Base-by-base conservation (phyloP, 345 rosid genomes). In the Gossypium australe region DNA sequence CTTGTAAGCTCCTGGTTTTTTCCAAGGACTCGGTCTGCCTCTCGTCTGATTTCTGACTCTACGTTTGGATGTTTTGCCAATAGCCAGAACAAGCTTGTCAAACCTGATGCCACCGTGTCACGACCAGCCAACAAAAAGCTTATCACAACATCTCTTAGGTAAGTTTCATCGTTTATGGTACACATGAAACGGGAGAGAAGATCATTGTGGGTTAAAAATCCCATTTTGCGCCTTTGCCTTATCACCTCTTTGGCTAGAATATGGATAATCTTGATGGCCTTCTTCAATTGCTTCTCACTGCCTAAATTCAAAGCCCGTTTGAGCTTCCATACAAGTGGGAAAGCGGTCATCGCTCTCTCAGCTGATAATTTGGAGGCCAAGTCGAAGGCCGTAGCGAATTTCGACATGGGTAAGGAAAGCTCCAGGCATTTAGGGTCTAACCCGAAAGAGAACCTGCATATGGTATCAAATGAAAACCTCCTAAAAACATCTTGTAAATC, bases 51-150 rank as follows among this genome's bases (percentile, higher is more conserved):
- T 8, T 56, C 38, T 0, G 78, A 78, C 57, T 18, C 71, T 6
- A 80, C 90, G 16, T 22, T 51, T 1, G 90, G 87, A 78, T 86
- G 78, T 14, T 67, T 80, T 6, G 84, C 85, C 4, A 88, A 38
- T 10, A 88, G 69, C 87, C 85, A 85, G 68, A 86, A 80, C 69
- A 88, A 80, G 56, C 87, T 81, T 6, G 87, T 86, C 27, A 88
- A 71, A 64, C 84, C 90, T 0, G 92, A 85, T 0, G 92, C 89
- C 5, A 88, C 84, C 6, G 90, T 87, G 75, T 89, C 93, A 0
- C 90, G 89, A 9, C 93, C 87, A n/a, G 92, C 86, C 51, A 88
- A 64, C 4, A 88, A 66, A 66, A 92, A 92, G 76, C 94, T 92
- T 41, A 87, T 82, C 1, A 92, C 87, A 76, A 92, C 87, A 67